phyloP scores from a whole-genome alignment of 371 early-diverging fungal genomes.

The Rhizopus delemar region DNA sequence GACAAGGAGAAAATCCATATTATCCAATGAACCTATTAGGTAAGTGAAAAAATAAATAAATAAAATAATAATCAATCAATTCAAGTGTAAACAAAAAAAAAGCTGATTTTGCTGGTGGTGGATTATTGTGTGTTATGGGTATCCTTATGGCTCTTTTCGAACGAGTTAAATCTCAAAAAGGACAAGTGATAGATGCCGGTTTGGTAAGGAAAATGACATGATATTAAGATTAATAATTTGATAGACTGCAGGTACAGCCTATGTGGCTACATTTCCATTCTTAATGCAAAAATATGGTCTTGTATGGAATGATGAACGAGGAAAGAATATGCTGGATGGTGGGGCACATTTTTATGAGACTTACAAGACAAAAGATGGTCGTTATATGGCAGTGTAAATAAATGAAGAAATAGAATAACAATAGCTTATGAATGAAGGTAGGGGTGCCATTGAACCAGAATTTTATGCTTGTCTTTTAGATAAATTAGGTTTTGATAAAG shows the following conservation, averaged over 20 bases:
- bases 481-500: slow-evolving; percentile 49
- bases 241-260: slow-evolving; percentile 57
- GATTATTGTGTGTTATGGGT: slow-evolving; percentile 69
- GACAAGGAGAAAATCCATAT: slow-evolving; percentile 57
- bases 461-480: slow-evolving; percentile 66
- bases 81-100: not conserved
- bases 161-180: slow-evolving; percentile 62
- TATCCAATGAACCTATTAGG: slow-evolving; percentile 70
- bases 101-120: slow-evolving; percentile 81
- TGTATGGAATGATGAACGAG: slow-evolving; percentile 58
- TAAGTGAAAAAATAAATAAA: slow-evolving; percentile 1
- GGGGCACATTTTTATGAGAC: slow-evolving; percentile 76
- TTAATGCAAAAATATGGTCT: slow-evolving; percentile 62
- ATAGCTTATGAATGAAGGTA: slow-evolving; percentile 14
- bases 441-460: slow-evolving; percentile 73
- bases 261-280: slow-evolving; percentile 57
- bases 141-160: slow-evolving; percentile 70
- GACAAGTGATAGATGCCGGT: slow-evolving; percentile 72
- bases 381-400: slow-evolving; percentile 68
- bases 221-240: not conserved
- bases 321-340: slow-evolving; percentile 67
- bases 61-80: not conserved
- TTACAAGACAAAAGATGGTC: slow-evolving; percentile 71
- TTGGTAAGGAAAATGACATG: slow-evolving; percentile 48
- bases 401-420: not conserved